Percentiles rank a stretch among this genome's conserved stretches.
Conservation (phyloP, 805 yeast species). For the Schizosaccharomyces cryophilus region DNA sequence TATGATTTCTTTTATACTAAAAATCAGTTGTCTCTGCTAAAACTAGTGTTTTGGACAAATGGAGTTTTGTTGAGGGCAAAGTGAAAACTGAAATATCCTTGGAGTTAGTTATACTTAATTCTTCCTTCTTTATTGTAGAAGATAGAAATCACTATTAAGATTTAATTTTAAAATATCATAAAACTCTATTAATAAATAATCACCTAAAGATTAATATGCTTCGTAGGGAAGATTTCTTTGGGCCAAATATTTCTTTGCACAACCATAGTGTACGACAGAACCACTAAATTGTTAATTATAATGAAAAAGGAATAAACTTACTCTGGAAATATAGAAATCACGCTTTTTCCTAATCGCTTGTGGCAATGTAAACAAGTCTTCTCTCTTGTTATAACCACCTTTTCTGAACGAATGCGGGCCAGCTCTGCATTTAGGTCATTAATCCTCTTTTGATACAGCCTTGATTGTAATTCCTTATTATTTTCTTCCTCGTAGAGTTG, state of each 20-base stretch:
- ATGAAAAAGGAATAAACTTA: neutral
- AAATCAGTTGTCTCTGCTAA: too few species aligned
- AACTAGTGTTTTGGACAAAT: too few species aligned
- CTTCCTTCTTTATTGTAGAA: too few species aligned
- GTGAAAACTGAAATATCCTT: too few species aligned
- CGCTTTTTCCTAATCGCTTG: constrained; percentile 29
- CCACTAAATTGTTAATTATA: constrained; percentile 5
- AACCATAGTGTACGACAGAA: constrained; percentile 32
- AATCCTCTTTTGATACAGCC: neutral
- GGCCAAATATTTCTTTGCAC: constrained; percentile 13
- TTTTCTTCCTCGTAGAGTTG: neutral
- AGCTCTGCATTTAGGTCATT: neutral
- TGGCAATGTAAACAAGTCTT: constrained; percentile 35
- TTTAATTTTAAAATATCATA: neutral
- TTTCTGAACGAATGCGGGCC: constrained; percentile 7
- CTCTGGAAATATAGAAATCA: constrained; percentile 25
- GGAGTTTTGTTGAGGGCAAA: too few species aligned
- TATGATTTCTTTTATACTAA: too few species aligned
- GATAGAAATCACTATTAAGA: too few species aligned
- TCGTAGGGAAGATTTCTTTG: constrained; percentile 5
- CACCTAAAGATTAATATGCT: neutral
- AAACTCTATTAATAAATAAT: neutral
- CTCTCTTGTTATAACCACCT: constrained; percentile 19
- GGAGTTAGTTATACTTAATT: too few species aligned
- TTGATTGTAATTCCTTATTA: neutral